Conservation (phyloP, 2,329 filamentous ascomycete species). For the Cercospora citrullina region DNA sequence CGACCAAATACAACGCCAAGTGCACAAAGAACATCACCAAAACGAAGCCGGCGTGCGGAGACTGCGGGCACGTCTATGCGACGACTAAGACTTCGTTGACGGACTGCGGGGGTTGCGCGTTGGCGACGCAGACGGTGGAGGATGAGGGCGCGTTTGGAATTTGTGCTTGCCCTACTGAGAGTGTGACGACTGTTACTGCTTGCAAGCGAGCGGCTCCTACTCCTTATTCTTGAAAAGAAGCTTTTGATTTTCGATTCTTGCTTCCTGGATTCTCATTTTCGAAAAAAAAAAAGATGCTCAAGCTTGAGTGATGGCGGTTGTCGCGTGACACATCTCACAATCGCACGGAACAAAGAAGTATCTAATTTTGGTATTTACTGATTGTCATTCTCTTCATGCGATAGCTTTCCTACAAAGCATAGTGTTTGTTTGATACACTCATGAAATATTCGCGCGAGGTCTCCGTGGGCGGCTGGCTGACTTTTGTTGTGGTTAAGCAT, state of each 20-base stretch:
- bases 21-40: conserved; percentile 11
- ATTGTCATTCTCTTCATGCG: neutral
- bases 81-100: conserved; percentile 16
- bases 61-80: conserved; percentile 18
- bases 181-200: conserved; percentile 11
- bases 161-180: conserved; percentile 20
- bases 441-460: neutral
- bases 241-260: neutral
- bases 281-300: neutral
- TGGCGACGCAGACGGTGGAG: conserved; percentile 15
- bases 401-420: neutral
- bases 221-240: neutral
- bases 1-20: neutral
- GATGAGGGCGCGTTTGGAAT: conserved; percentile 13
- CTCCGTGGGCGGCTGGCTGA: neutral
- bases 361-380: neutral
- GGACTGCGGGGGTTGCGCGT: conserved; percentile 16
- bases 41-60: conserved; percentile 12
- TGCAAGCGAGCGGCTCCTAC: neutral
- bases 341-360: neutral
- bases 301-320: neutral
- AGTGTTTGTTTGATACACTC: neutral
- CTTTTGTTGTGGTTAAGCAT: neutral
- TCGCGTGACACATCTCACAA: too few relatives aligned
- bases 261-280: neutral